Base-by-base conservation (phyloP, 106 monocot genomes). In the Dendrobium nobile region DNA sequence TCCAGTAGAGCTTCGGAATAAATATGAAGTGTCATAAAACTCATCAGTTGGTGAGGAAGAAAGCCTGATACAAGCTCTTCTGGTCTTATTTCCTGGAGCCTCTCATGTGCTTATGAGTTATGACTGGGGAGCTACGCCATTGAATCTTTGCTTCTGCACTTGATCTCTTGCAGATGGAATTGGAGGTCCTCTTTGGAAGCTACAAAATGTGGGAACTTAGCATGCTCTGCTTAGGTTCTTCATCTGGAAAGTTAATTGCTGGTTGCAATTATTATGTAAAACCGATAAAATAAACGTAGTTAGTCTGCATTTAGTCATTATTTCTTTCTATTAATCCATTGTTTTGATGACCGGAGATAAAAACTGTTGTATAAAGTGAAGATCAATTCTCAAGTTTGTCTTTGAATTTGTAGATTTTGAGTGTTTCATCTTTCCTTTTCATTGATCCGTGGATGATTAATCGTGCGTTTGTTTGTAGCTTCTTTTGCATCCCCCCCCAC, bases 191-290 rank as follows among this genome's bases (percentile, higher is more conserved):
- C 16, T 27, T 74, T 41, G 18, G 19, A 20, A 19, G 44, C 74
- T 74, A 13, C 37, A 31, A 37, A 37, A 27, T 13, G 33, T 37
- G 16, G 70, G 70, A 27, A 37, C 15, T 15, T 11, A 16, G 70
- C 70, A 13, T 70, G 24, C 37, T 3, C 10, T 33, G 5, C 70
- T 37, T 70, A 4, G 37, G 4, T 70, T 70, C 31, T 68, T 31
- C 70, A 70, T 37, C 70, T 17, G 37, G 31, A 70, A 37, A 70
- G 26, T 0, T 37, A 22, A 37, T 15, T 37, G 70, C n/a, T 31
- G 74, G 7, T 74, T 37, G 74, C 74, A 44, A 41, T 74, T 42
- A 42, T 44, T 74, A n/a, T 74, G 74, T 40, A 73, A 41, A 73
- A 41, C 41, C 11, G 73, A 24, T 28, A 68, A 68, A 8, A 68